phyloP scores from a whole-genome alignment of 2,329 filamentous ascomycete species.

The Diplodia corticola region DNA sequence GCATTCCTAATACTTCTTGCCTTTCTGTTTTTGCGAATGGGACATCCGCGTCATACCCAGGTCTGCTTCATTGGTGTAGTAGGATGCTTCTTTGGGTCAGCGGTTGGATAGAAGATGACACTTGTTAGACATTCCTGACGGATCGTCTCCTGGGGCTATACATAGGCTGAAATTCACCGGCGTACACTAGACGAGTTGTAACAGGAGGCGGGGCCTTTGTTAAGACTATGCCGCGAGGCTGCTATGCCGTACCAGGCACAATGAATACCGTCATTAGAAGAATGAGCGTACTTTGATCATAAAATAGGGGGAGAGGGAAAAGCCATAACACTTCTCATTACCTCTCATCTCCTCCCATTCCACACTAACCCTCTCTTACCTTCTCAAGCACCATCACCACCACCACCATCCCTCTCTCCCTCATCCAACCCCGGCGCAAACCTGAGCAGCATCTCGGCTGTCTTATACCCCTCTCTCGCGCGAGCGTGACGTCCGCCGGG shows the following conservation, averaged over 20 bases:
- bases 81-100: not conserved
- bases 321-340: too few relatives aligned
- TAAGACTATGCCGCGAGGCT: conserved; percentile 3
- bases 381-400: too few relatives aligned
- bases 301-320: not conserved
- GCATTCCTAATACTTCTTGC: not conserved
- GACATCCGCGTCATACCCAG: conserved; percentile 11
- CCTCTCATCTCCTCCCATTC: too few relatives aligned
- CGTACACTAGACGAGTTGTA: not conserved
- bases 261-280: not conserved
- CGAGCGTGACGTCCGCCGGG: conserved; percentile 34
- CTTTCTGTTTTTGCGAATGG: conserved; percentile 7
- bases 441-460: conserved; percentile 29
- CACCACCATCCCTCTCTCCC: too few relatives aligned
- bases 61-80: conserved; percentile 13
- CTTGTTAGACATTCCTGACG: not conserved
- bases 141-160: not conserved
- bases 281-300: not conserved
- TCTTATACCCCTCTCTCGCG: conserved; percentile 26
- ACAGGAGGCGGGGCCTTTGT: not conserved
- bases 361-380: too few relatives aligned
- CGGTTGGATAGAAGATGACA: not conserved
- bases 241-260: not conserved
- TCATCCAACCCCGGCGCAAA: conserved; percentile 26
- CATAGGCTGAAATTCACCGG: not conserved